Base-by-base conservation (phyloP, 2,329 filamentous ascomycete species). In the Alternaria ventricosa region DNA sequence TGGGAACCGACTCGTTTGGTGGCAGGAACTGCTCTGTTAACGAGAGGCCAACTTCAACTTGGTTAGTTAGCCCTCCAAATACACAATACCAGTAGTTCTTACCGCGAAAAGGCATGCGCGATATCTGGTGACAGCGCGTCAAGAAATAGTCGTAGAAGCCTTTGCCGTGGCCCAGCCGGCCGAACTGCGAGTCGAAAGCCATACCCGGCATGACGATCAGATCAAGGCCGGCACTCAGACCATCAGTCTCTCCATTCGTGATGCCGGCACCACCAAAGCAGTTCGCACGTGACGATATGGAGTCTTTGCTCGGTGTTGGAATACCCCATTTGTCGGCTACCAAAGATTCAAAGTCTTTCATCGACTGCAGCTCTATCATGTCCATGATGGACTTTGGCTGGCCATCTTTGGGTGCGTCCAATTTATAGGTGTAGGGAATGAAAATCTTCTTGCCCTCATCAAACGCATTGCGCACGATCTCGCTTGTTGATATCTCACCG, bases 91-190 rank as follows among this genome's bases (percentile, higher is more conserved):
- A 75, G 62, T 73, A 64, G 67, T 74, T 78, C 84, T 82, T 81
- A 90, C 88, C 86, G 71, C 89, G 85, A 82, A 86, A 85, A 71
- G 87, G 87, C 82, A 86, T 87, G 68, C 71, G 72, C 80, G 79
- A 78, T 68, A 73, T 75, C 69, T 80, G 79, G 80, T 86, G 78
- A 86, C 94, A 97, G 71, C 90, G 88, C 74, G 90, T 88, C 76
- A 99, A 82, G 80, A 97, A 99, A 79, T 90, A 92, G 83, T 99
- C 96, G 84, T 99, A 99, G 82, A 97, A 99, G 30, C 96, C 96
- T 80, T 93, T 97, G 60, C 96, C 96, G 80, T 99, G 96, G 44
- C 96, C 96, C 20, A 98, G 86, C 71, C 96, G 87, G 70, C 90
- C 88, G 64, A 96, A 87, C 12, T 82, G 83, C 4, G 84, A 84